Evolutionary conservation across 768 basidiomycete species (phyloP).

Genomic region (Boletus reticulatus): DNA sequence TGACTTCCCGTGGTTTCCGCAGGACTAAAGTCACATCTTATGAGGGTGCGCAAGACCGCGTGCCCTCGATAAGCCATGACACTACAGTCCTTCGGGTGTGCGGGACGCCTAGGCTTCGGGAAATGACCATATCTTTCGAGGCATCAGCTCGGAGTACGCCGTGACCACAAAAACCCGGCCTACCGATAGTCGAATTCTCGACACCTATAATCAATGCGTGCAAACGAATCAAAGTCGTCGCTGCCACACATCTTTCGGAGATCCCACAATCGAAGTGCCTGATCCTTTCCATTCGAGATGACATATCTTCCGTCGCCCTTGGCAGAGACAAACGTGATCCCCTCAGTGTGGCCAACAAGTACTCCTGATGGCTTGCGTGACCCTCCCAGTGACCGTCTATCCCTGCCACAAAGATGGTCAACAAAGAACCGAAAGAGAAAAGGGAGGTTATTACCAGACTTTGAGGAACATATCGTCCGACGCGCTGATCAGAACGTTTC

Average conservation of each 20-base stretch:
- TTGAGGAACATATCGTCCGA: conserved; percentile 95
- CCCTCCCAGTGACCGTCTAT: conserved; percentile 46
- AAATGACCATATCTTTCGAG: conserved; percentile 58
- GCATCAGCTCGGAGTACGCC: conserved; percentile 8
- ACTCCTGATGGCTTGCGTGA: conserved; percentile 83
- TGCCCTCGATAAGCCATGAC: conserved; percentile 97
- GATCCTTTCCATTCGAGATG: conserved; percentile 96
- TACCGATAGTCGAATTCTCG: conserved; percentile 80
- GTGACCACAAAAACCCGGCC: conserved; percentile 18
- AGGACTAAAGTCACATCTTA: conserved; percentile 96
- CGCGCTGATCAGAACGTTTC: conserved; percentile 92
- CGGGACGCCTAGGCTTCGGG: conserved; percentile 54
- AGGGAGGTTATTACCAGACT: conserved; percentile 68
- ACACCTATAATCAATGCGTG: conserved; percentile 52
- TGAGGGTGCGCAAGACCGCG: conserved; percentile 84
- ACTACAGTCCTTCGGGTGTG: conserved; percentile 88
- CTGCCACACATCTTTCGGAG: conserved; percentile 87
- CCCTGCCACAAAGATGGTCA: conserved; percentile 35
- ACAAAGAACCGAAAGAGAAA: not conserved
- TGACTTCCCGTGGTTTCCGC: conserved; percentile 86
- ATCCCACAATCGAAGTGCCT: conserved; percentile 90
- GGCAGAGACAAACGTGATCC: conserved; percentile 91
- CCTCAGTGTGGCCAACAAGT: conserved; percentile 93
- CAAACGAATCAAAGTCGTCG: conserved; percentile 59
- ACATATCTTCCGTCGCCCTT: conserved; percentile 97